A percentile compares a stretch with the other conserved stretches of the same genome.
Evolutionary conservation across 1,284 basidiomycete genomes (phyloP).

Genomic region (Irpex rosettiformis): DNA sequence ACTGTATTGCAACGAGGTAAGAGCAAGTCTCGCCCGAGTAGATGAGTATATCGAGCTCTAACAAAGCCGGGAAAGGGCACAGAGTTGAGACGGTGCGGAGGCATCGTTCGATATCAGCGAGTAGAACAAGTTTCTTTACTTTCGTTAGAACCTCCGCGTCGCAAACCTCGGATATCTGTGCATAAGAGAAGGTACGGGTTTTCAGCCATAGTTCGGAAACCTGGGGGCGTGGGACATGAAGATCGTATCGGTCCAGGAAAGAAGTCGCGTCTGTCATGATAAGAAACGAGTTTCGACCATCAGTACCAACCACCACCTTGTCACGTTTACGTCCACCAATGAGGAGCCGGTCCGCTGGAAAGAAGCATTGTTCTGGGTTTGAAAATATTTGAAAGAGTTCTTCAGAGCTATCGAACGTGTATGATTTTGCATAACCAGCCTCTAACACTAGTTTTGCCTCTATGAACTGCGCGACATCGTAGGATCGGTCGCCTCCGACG

Average conservation of each 20-base stretch:
- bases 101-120: not conserved
- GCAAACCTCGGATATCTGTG: not conserved
- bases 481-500: not conserved
- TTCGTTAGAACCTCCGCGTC: not conserved
- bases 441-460: not conserved
- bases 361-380: not conserved
- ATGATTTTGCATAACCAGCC: not conserved
- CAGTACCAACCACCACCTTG: not conserved
- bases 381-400: not conserved
- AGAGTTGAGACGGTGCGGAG: no score
- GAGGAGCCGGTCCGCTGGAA: not conserved
- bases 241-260: not conserved
- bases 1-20: not conserved
- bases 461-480: not conserved
- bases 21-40: not conserved
- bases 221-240: not conserved
- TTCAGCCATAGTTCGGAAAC: not conserved
- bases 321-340: not conserved
- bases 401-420: not conserved
- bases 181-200: not conserved
- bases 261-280: not conserved
- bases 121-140: not conserved
- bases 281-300: not conserved
- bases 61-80: not conserved
- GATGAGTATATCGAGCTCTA: not conserved